These are phyloP conservation scores for Warburgia ugandensis DNA, from an alignment of 164 flowering plant species.

Conservation along the genomic window DNA sequence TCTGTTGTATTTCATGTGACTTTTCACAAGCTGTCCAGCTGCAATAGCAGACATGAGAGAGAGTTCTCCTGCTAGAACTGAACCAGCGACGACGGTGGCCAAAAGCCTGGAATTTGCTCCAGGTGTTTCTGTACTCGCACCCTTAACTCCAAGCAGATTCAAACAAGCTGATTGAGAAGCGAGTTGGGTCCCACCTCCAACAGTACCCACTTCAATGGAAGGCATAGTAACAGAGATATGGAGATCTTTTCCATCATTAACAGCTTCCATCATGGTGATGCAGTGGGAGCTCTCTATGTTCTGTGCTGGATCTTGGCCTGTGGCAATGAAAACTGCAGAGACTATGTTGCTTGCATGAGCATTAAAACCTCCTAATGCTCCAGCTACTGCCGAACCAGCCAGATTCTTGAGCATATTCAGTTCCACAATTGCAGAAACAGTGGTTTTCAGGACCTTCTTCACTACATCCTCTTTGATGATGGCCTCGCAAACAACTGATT, in stretches of 20 bases:
- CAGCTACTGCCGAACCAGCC: slow-evolving; percentile 87
- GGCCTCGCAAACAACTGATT: slow-evolving; percentile 84
- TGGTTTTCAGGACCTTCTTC: slow-evolving; percentile 68
- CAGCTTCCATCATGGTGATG: slow-evolving; percentile 88
- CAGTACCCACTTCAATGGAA: slow-evolving; percentile 86
- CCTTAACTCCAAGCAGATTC: slow-evolving; percentile 78
- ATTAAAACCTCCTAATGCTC: slow-evolving; percentile 81
- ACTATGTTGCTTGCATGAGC: slow-evolving; percentile 88
- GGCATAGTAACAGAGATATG: slow-evolving; percentile 86
- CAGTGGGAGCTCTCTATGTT: slow-evolving; percentile 89
- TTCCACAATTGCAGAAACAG: slow-evolving; percentile 66
- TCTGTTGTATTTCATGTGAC: slow-evolving; percentile 93
- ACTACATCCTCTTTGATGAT: slow-evolving; percentile 69
- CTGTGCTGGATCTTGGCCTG: slow-evolving; percentile 93
- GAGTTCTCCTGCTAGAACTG: slow-evolving; percentile 83
- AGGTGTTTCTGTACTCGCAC: slow-evolving; percentile 60
- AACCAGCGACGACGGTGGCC: slow-evolving; percentile 66
- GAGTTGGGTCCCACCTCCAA: slow-evolving; percentile 82
- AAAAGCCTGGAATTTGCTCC: slow-evolving; percentile 65
- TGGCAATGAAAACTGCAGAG: slow-evolving; percentile 74
- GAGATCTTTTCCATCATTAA: slow-evolving; percentile 68
- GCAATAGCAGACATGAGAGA: slow-evolving; percentile 80
- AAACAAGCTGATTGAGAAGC: slow-evolving; percentile 85
- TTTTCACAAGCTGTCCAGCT: slow-evolving; percentile 72
- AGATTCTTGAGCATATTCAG: slow-evolving; percentile 87